Base-by-base conservation (phyloP, 1,139 yeast genomes). In the Protomyces macrosporus region DNA sequence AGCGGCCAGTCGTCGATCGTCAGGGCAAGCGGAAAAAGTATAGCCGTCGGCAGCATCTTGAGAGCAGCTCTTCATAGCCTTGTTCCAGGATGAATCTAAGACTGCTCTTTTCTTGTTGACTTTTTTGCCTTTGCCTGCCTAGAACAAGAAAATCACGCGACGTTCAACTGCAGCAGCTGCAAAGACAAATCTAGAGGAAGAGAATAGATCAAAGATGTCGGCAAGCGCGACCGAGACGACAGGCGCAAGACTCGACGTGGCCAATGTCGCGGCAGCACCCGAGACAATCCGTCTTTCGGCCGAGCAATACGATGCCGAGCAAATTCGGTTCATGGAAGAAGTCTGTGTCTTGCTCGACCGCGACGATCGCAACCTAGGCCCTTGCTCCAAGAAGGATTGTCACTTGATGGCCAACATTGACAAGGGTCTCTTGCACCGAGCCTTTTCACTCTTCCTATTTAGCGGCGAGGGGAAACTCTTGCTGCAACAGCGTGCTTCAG, bases 311-410 rank as follows among this genome's bases (percentile, higher is more conserved):
- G 97, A 93, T 74, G 87, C 86, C 72, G 98, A 91, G 74, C 99
- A 93, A 76, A 90, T 93, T 75, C 83, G 85, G 72, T 81, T 93
- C 69, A 93, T 95, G 99, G 96, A 90, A 70, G 99, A 93, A 76
- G 85, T 91, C 68, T 93, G 99, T 76, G 90, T 93, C 69, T 96
- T 93, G 3, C 80, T 91, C 69, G 97, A 93, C 75, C 86, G 88
- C 78, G 77, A 90, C 71, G 98, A 93, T 74, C 77, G 74, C 63
- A 96, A 97, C 7, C 79, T 90, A 60, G 98, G 97, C 34, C 91
- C 96, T 2, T 98, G 95, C 14, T 88, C 97, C 66, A 93, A 93
- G 76, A 95, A 91, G 76, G 77, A 89, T 63, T 90, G 97, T 67
- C 99, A 93, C 73, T 76, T 93, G 65, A 89, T 90, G 96, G 82